Evolutionary conservation across 768 basidiomycete genomes (phyloP), one percentile per base, ranked within the genome.

Genomic region (Calvatia gigantea): DNA sequence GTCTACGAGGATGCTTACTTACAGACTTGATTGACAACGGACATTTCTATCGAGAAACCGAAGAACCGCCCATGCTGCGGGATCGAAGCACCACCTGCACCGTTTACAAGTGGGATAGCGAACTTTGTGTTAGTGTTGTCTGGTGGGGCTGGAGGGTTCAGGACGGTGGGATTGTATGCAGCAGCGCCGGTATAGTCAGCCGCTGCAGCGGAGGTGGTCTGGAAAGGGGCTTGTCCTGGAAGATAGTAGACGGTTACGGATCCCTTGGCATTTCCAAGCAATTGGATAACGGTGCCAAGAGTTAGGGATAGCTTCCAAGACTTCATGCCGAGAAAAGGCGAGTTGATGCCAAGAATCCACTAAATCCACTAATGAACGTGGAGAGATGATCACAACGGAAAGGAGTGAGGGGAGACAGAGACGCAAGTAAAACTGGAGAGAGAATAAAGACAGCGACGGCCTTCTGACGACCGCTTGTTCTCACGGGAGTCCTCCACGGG

Each of bases 11-110:
- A 48, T 42, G 2, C 21, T 2, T 7, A 77, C 81, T 69, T 61
- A 83, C 82, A 69, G 45, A 84, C 70, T 69, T 80, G 79, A 56
- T 80, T 79, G 2, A 77, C 76, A 6, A 86, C 81, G 17, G 82
- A 83, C 72, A 86, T 75, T 67, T 87, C 86, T 28, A 87, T 72
- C 1, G 77, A 79, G 59, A 86, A 86, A 0, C 85, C 85, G 48
- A 84, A 65, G 55, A 78, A 78, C 1, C 66, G 62, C 37, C 74
- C 77, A 31, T 62, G 65, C 51, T 74, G 73, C 8, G 62, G 59
- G 28, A 77, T 74, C 4, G 75, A 75, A 1, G 72, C 60, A 11
- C 70, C 72, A 1, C 61, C 46, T 7, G 70, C 67, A 6, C 68
- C 65, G 58, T 65, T 64, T 28, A 71, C 67, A 35, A 87, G 65